These are phyloP conservation scores for Meira miltonrushii DNA, from an alignment of 1,284 basidiomycete genomes.

Conservation along the genomic window DNA sequence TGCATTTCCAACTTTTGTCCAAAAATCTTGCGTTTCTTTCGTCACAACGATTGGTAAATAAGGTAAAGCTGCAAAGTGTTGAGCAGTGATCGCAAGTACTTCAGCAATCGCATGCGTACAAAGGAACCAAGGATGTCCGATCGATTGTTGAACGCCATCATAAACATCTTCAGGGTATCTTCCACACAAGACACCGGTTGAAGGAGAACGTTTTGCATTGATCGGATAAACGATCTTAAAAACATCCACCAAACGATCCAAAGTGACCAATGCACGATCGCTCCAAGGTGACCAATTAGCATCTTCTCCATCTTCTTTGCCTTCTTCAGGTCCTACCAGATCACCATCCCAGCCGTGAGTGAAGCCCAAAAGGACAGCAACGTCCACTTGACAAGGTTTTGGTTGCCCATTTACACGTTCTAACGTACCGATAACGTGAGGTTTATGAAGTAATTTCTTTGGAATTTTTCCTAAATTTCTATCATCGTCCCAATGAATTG, in stretches of 20 bases:
- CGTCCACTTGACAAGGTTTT: constrained; percentile 23
- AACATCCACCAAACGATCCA: constrained; percentile 20
- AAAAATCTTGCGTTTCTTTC: neutral
- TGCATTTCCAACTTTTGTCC: constrained; percentile 4
- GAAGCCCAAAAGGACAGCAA: constrained; percentile 19
- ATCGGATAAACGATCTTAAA: constrained; percentile 21
- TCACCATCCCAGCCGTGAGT: constrained; percentile 15
- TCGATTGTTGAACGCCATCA: constrained; percentile 20
- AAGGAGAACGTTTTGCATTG: constrained; percentile 13
- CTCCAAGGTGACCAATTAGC: constrained; percentile 22
- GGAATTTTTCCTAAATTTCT: constrained; percentile 11
- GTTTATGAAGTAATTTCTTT: constrained; percentile 14
- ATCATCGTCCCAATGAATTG: constrained; percentile 18
- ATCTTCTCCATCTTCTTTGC: constrained; percentile 1
- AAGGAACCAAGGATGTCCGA: constrained; percentile 30
- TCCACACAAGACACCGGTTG: constrained; percentile 18
- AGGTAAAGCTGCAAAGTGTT: constrained; percentile 10
- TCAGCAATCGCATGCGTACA: constrained; percentile 21
- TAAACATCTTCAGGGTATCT: constrained; percentile 28
- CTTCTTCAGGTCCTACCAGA: neutral
- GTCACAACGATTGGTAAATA: constrained; percentile 2
- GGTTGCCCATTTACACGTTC: constrained; percentile 19
- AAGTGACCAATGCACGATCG: constrained; percentile 18
- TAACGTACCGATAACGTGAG: constrained; percentile 24
- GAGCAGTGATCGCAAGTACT: constrained; percentile 17